phyloP scores from a whole-genome alignment of 2,329 filamentous ascomycete genomes.

The Aspergillus pseudonomiae region DNA sequence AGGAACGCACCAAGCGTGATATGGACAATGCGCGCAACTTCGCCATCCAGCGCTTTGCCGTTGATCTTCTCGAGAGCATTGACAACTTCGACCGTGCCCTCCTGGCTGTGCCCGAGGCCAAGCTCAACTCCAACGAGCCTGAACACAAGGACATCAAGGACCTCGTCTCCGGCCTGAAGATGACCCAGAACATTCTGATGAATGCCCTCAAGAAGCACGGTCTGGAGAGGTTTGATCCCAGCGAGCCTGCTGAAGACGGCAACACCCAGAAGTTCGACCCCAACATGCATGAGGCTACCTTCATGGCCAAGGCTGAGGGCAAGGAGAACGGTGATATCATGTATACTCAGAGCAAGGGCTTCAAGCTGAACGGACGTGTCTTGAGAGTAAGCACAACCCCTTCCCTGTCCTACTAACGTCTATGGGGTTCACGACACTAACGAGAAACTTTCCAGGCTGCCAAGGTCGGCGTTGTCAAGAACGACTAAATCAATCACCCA shows the following conservation, averaged over 20 bases:
- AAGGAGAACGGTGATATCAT: slow-evolving; percentile 92
- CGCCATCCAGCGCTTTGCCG: slow-evolving; percentile 90
- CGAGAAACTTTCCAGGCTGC: slow-evolving; percentile 60
- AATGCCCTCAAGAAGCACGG: slow-evolving; percentile 91
- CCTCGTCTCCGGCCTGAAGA: slow-evolving; percentile 86
- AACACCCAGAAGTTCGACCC: slow-evolving; percentile 88
- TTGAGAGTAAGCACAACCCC: slow-evolving; percentile 60
- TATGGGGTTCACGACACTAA: background rate
- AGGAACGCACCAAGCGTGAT: slow-evolving; percentile 90
- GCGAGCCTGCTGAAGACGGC: slow-evolving; percentile 44
- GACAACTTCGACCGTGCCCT: slow-evolving; percentile 97
- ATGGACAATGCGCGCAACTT: slow-evolving; percentile 86
- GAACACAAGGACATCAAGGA: slow-evolving; percentile 72
- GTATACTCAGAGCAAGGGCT: slow-evolving; percentile 92
- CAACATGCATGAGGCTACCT: slow-evolving; percentile 94
- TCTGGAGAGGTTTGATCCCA: slow-evolving; percentile 82
- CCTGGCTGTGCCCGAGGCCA: slow-evolving; percentile 73
- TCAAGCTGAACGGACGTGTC: slow-evolving; percentile 86
- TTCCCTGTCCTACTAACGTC: background rate
- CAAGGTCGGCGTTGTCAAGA: slow-evolving; percentile 96
- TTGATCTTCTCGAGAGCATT: slow-evolving; percentile 90
- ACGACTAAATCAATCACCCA: slow-evolving; percentile 48
- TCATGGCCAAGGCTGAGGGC: slow-evolving; percentile 83
- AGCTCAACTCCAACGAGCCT: slow-evolving; percentile 62
- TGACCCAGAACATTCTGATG: slow-evolving; percentile 91